A percentile compares a stretch with the other conserved stretches of the same genome.
Conservation (phyloP, 2,329 filamentous ascomycete species). For the Botrytis paeoniae region DNA sequence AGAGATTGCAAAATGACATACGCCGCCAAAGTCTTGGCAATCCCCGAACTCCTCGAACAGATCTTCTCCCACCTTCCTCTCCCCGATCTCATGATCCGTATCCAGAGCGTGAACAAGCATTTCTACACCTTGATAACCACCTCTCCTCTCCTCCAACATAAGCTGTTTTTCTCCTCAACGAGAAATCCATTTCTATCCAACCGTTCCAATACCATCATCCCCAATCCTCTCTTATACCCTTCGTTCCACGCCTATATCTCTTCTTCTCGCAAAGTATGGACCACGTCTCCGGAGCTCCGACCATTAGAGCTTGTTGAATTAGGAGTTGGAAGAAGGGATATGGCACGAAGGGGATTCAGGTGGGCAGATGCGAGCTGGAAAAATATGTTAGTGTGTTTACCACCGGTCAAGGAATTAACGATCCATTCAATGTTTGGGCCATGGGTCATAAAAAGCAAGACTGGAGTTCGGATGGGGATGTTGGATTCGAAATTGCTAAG, state of each 20-base stretch:
- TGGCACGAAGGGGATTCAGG: background rate
- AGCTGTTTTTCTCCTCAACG: background rate
- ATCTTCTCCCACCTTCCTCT: background rate
- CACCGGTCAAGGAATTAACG: background rate
- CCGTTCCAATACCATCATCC: background rate
- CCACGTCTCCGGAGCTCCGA: background rate
- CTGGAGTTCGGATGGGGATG: background rate
- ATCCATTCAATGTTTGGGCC: background rate
- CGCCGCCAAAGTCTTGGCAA: background rate
- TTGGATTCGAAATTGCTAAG: background rate
- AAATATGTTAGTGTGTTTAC: background rate
- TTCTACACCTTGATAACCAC: background rate
- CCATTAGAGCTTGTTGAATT: background rate
- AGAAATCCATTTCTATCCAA: background rate
- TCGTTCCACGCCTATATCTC: background rate
- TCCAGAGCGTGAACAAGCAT: background rate
- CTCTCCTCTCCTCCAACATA: background rate
- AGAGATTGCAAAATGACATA: background rate
- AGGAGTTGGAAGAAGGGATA: background rate
- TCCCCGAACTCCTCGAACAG: background rate
- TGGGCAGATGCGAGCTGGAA: background rate
- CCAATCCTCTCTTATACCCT: background rate
- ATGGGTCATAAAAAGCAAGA: background rate
- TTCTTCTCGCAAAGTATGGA: background rate
- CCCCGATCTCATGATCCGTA: background rate